Evolutionary conservation across 2,329 filamentous ascomycete genomes (phyloP).

Genomic region (Fusarium setosum): DNA sequence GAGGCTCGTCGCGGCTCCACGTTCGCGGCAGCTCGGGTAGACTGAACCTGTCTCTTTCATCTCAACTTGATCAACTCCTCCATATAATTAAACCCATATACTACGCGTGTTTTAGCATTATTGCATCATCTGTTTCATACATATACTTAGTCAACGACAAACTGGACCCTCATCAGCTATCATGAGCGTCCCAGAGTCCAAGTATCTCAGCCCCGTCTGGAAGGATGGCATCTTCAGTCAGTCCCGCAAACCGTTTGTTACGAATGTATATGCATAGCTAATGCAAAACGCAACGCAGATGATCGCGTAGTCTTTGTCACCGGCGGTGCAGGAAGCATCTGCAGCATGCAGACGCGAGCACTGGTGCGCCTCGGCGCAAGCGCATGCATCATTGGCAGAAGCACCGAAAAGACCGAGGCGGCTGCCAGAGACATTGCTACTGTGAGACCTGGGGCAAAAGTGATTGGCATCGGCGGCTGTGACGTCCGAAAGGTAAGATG

Average conservation of each 20-base stretch:
- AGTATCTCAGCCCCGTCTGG: constrained; percentile 88
- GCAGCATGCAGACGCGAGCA: constrained; percentile 91
- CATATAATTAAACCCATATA: background rate
- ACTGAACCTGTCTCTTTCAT: background rate
- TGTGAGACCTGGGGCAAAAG: constrained; percentile 81
- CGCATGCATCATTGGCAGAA: constrained; percentile 93
- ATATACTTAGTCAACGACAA: no score
- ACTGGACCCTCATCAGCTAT: background rate
- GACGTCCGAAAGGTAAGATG: constrained; percentile 75
- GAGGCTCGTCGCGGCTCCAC: constrained; percentile 27
- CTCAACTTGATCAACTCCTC: background rate
- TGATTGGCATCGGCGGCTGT: constrained; percentile 85
- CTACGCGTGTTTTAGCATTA: background rate
- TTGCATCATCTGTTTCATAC: no score
- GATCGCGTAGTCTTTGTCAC: constrained; percentile 95
- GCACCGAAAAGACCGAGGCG: constrained; percentile 85
- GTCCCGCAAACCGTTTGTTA: constrained; percentile 33
- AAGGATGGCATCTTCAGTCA: constrained; percentile 87
- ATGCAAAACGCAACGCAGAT: constrained; percentile 60
- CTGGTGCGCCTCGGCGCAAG: constrained; percentile 92
- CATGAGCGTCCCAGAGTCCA: constrained; percentile 77
- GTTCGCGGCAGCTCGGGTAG: background rate
- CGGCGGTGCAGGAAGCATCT: constrained; percentile 92
- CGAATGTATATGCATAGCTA: background rate
- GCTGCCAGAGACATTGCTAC: constrained; percentile 86